A percentile compares a stretch with the other conserved stretches of the same genome.
phyloP scores from a whole-genome alignment of 345 rosid genomes.

The Syzygium grande region DNA sequence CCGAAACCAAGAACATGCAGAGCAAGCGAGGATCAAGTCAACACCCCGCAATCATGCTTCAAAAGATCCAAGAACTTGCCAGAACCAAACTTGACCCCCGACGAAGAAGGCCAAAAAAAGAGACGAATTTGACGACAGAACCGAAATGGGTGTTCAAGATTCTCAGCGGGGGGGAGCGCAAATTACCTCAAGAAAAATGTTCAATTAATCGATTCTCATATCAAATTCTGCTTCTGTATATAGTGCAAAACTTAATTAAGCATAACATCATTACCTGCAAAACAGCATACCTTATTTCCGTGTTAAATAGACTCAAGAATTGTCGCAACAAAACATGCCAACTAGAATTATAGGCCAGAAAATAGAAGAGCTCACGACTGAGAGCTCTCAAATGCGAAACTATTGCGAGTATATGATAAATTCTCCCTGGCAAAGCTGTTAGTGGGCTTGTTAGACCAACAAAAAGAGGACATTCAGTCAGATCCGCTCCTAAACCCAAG shows the following conservation, averaged over 20 bases:
- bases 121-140: not conserved
- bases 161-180: not conserved
- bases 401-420: not conserved
- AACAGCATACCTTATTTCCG: not conserved
- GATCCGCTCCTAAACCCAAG: not conserved
- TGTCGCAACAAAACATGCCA: not conserved
- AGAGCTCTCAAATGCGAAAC: not conserved
- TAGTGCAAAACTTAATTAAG: not conserved
- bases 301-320: not conserved
- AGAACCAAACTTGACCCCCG: not conserved
- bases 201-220: not conserved
- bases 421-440: not conserved
- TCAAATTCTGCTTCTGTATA: not conserved
- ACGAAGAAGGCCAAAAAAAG: not conserved
- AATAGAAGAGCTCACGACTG: not conserved
- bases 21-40: not conserved
- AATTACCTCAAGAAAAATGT: not conserved
- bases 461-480: not conserved
- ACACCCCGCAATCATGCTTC: not conserved
- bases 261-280: not conserved
- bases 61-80: not conserved
- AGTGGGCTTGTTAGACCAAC: not conserved
- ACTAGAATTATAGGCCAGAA: not conserved
- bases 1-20: not conserved
- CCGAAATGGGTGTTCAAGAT: not conserved